phyloP scores from a whole-genome alignment of 2,329 filamentous ascomycete genomes.

The Pseudogymnoascus sp. region DNA sequence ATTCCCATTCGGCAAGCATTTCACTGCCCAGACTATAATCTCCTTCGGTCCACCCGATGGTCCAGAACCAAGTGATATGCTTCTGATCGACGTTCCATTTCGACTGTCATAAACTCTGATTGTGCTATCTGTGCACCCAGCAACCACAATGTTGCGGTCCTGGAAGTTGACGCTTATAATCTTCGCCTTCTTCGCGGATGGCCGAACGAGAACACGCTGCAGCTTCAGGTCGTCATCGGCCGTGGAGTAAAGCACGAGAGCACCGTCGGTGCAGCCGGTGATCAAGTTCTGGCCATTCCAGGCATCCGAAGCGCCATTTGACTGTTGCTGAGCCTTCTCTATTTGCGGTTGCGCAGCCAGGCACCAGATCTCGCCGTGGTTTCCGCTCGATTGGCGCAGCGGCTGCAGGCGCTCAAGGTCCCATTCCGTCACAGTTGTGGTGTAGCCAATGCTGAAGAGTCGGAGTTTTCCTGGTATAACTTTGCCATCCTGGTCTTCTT shows the following conservation, averaged over 20 bases:
- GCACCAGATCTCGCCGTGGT: conserved; percentile 96
- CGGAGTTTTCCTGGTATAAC: conserved; percentile 64
- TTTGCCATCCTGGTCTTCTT: conserved; percentile 55
- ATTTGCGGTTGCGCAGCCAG: conserved; percentile 70
- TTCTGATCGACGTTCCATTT: conserved; percentile 66
- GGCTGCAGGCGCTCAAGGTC: conserved; percentile 73
- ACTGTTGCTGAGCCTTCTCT: conserved; percentile 15
- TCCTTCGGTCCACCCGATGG: conserved; percentile 71
- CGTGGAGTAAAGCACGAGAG: conserved; percentile 78
- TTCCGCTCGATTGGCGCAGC: conserved; percentile 76
- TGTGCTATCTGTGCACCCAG: conserved; percentile 93
- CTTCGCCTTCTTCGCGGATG: conserved; percentile 75
- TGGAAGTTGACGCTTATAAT: conserved; percentile 91
- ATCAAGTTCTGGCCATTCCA: conserved; percentile 57
- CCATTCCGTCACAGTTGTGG: conserved; percentile 90
- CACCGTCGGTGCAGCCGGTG: conserved; percentile 84
- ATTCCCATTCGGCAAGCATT: conserved; percentile 76
- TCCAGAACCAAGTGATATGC: conserved; percentile 79
- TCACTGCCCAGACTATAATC: conserved; percentile 88
- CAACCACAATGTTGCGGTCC: conserved; percentile 71
- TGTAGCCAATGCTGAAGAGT: conserved; percentile 94
- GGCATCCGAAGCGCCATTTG: conserved; percentile 25
- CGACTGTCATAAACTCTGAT: conserved; percentile 85
- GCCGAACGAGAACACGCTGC: conserved; percentile 65
- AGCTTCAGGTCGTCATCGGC: conserved; percentile 78